Percentiles rank a stretch among this genome's conserved stretches.
phyloP scores from a whole-genome alignment of 176 grass and related monocot genomes.

The Avena insularis region DNA sequence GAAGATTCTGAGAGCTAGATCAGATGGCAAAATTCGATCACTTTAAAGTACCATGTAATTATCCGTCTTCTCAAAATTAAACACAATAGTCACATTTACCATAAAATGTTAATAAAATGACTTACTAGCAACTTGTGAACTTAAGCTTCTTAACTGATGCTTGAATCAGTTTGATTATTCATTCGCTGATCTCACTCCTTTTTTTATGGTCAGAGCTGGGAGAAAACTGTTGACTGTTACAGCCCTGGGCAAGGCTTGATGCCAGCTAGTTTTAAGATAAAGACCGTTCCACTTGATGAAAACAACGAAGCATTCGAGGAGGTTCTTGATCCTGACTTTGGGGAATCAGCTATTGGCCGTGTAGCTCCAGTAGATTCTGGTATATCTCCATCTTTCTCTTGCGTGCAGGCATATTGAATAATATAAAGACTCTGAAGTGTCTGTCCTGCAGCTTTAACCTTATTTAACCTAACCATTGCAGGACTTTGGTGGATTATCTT shows the following conservation, averaged over 20 bases:
- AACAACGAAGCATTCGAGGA: slow-evolving; percentile 78
- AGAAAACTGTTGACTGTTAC: slow-evolving; percentile 90
- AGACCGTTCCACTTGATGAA: slow-evolving; percentile 67
- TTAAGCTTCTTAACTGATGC: slow-evolving; percentile 13
- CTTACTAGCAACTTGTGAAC: neutral
- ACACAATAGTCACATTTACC: neutral
- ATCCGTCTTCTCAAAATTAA: neutral
- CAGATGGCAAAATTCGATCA: slow-evolving; percentile 16
- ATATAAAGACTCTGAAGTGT: neutral
- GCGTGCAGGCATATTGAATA: neutral
- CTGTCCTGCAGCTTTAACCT: slow-evolving; percentile 21
- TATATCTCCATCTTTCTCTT: slow-evolving; percentile 17
- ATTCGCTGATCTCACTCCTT: slow-evolving; percentile 20
- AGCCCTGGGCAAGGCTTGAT: slow-evolving; percentile 92
- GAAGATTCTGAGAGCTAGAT: slow-evolving; percentile 32
- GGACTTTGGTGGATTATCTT: slow-evolving; percentile 93
- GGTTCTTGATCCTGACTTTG: slow-evolving; percentile 84
- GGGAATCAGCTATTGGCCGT: slow-evolving; percentile 81
- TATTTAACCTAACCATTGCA: slow-evolving; percentile 36
- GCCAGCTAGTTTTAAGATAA: slow-evolving; percentile 86
- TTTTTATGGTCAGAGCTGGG: slow-evolving; percentile 79
- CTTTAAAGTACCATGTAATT: neutral
- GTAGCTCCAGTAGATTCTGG: slow-evolving; percentile 91
- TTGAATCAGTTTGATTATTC: slow-evolving; percentile 18
- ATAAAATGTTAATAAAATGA: neutral